phyloP scores from a whole-genome alignment of 192 early-diverging fungal species.

The Umbelopsis ramanniana region DNA sequence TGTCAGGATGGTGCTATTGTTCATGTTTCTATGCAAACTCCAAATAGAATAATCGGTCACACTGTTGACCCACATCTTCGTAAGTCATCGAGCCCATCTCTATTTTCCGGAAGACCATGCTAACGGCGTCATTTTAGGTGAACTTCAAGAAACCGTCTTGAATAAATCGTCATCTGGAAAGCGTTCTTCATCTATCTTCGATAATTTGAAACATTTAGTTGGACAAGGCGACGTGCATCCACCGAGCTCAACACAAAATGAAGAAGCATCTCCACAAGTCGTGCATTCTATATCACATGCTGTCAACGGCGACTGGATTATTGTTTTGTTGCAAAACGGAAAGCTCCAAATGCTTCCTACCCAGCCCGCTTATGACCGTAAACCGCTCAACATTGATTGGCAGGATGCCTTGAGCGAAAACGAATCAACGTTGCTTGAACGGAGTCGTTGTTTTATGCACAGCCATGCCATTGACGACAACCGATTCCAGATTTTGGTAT shows the following conservation, averaged over 20 bases:
- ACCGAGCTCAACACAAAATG: neutral
- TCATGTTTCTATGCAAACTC: neutral
- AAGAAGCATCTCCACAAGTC: neutral
- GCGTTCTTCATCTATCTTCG: neutral
- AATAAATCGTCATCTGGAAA: conserved; percentile 1
- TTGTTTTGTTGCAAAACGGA: neutral
- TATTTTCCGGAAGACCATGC: too few species aligned
- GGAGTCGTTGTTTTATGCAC: neutral
- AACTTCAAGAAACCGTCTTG: neutral
- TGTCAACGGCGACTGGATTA: neutral
- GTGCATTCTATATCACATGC: neutral
- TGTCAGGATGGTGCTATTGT: conserved; percentile 13
- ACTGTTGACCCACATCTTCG: conserved; percentile 5
- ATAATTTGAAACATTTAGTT: conserved; percentile 10
- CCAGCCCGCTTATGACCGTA: neutral
- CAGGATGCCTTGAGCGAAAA: neutral
- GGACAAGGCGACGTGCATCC: neutral
- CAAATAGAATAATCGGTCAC: neutral
- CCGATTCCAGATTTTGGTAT: neutral
- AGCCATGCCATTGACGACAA: neutral
- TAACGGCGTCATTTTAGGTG: neutral
- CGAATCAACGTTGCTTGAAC: neutral
- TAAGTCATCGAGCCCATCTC: neutral
- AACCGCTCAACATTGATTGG: neutral
- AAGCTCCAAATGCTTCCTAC: neutral